Base-by-base conservation (phyloP, 2,329 filamentous ascomycete species). In the Cladophialophora carrionii region DNA sequence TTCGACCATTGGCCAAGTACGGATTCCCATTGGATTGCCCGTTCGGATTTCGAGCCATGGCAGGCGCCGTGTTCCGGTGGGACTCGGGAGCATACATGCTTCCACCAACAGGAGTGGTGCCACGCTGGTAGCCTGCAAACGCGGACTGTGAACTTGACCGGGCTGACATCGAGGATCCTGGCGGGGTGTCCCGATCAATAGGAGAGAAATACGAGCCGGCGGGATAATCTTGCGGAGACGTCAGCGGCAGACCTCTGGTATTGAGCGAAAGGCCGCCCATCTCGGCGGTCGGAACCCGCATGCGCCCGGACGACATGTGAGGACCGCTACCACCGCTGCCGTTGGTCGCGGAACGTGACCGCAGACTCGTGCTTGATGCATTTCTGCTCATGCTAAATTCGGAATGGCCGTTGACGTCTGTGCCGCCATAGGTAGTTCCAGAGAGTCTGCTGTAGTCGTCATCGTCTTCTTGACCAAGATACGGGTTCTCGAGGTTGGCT, bases 181-280 rank as follows among this genome's bases (percentile, higher is more conserved):
- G 72, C 10, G 65, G 79, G 10, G 69, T 65, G 41, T 72, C 71
- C 41, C 70, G 92, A 61, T 97, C 93, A 1, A 89, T 85, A 0
- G 95, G 95, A 0, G 94, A 98, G 77, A 99, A 99, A 78, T 97
- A 98, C 3, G 93, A 97, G 64, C 92, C 91, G n/a, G 82, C 85
- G 41, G 81, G 82, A 58, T 85, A 83, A 22, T 85, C 81, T 29
- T 82, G 81, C 1, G 91, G 89, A 14, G 90, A 91, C 59, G 80
- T 77, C 62, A 76, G 78, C 61, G 64, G 64, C 10, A 68, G 58
- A 8, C 65, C 65, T 41, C 65, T 65, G 26, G 70, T 71, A 49
- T 70, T 71, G 55, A 71, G 58, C 10, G 64, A 67, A 20, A 69
- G 63, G n/a, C 63, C 61, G 24, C 57, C 65, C 61, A 66, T 65